Evolutionary conservation across 352 stramenopile genomes (phyloP).

Genomic region (Pythium scleroteichum): DNA sequence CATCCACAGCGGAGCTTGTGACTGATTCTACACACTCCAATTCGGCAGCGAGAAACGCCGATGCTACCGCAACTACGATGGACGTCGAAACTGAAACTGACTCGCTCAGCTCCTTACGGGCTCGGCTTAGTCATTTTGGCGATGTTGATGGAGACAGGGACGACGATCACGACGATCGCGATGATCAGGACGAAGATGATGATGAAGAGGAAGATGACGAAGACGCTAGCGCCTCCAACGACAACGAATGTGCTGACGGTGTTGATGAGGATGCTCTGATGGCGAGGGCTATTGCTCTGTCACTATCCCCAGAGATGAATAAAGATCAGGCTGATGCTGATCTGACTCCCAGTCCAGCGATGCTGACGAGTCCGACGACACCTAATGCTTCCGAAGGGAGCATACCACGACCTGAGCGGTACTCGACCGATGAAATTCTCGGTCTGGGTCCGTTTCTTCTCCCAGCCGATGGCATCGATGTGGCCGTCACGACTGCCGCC

Average conservation of each 20-base stretch:
- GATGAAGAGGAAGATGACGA: constrained; percentile 65
- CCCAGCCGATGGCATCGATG: constrained; percentile 36
- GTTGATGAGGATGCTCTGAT: constrained; percentile 90
- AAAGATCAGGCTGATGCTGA: constrained; percentile 51
- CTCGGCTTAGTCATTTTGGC: constrained; percentile 67
- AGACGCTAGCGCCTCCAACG: constrained; percentile 47
- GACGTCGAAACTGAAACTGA: constrained; percentile 69
- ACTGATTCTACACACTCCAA: neutral
- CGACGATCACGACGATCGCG: constrained; percentile 57
- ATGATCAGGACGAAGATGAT: constrained; percentile 61
- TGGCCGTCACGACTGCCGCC: constrained; percentile 52
- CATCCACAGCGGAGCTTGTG: too few relatives aligned
- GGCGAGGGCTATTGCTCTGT: constrained; percentile 86
- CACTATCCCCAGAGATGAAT: constrained; percentile 79
- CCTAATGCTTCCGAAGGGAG: constrained; percentile 6
- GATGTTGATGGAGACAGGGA: constrained; percentile 44
- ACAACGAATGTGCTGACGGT: constrained; percentile 30
- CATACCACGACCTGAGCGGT: constrained; percentile 46
- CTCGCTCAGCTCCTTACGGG: constrained; percentile 60
- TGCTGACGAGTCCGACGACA: constrained; percentile 14
- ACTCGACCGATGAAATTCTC: constrained; percentile 72
- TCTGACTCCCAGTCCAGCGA: constrained; percentile 25
- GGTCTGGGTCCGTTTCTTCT: constrained; percentile 67
- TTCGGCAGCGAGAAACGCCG: constrained; percentile 25
- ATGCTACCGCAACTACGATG: constrained; percentile 45